Percentiles rank a stretch among this genome's conserved stretches.
These are phyloP conservation scores for Arthroderma sp. DNA, from an alignment of 2,329 filamentous ascomycete genomes.

Conservation along the genomic window DNA sequence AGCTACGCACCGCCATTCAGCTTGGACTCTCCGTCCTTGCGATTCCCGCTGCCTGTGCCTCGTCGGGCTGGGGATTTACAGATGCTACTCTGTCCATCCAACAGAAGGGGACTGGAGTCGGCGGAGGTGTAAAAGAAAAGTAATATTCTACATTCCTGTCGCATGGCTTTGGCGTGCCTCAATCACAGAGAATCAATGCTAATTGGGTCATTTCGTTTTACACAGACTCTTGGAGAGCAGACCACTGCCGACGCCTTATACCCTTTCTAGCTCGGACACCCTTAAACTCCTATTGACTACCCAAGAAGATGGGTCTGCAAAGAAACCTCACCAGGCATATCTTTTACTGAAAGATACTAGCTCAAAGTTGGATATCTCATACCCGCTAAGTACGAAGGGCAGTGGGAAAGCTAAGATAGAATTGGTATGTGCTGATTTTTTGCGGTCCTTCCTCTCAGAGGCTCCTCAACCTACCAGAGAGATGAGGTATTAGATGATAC, in stretches of 20 bases:
- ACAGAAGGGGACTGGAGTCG: constrained; percentile 46
- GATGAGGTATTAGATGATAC: constrained; percentile 11
- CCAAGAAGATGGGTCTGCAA: constrained; percentile 62
- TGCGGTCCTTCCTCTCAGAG: not conserved
- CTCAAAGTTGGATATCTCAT: constrained; percentile 74
- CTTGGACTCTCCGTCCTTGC: constrained; percentile 24
- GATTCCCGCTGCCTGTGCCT: constrained; percentile 29
- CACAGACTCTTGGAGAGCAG: constrained; percentile 46
- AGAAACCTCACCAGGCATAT: constrained; percentile 89
- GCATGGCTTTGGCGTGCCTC: no score
- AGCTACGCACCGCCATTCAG: constrained; percentile 22
- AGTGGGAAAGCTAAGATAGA: constrained; percentile 76
- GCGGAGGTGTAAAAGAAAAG: constrained; percentile 42
- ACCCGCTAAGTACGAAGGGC: constrained; percentile 71
- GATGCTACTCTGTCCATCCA: constrained; percentile 50
- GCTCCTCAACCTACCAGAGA: not conserved
- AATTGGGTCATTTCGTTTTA: not conserved
- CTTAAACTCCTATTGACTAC: constrained; percentile 74
- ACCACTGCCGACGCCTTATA: constrained; percentile 50
- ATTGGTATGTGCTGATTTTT: constrained; percentile 48
- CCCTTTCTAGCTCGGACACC: constrained; percentile 54
- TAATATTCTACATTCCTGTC: constrained; percentile 19
- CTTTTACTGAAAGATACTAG: constrained; percentile 62
- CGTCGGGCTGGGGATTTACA: constrained; percentile 47
- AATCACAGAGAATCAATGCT: no score